Percentiles rank a stretch among this genome's conserved stretches.
phyloP scores from a whole-genome alignment of 768 basidiomycete species.

The Leucosporidium scottii region DNA sequence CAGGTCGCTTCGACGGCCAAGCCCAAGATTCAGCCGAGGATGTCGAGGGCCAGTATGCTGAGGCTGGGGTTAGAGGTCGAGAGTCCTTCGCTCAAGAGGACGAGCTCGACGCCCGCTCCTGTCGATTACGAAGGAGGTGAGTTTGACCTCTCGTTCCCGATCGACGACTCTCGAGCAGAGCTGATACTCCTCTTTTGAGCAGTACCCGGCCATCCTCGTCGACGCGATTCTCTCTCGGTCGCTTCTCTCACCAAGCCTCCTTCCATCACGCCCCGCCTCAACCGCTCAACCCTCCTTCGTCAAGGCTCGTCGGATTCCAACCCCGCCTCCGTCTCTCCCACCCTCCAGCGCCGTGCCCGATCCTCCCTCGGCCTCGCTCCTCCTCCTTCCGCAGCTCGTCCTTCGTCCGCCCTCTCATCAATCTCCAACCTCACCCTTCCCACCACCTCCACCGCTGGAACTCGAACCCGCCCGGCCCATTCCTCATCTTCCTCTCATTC shows the following conservation, averaged over 20 bases:
- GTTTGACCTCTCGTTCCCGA: neutral
- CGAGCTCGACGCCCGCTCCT: neutral
- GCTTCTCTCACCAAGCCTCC: conserved; percentile 9
- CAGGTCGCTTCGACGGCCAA: neutral
- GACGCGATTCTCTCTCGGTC: conserved; percentile 14
- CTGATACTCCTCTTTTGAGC: neutral
- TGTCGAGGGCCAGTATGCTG: neutral
- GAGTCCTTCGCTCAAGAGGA: neutral
- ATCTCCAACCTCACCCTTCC: neutral
- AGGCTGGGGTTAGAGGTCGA: neutral
- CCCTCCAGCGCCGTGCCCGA: neutral
- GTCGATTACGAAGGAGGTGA: conserved; percentile 9
- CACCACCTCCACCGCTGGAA: neutral
- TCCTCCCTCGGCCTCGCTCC: neutral
- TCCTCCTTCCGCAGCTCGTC: neutral
- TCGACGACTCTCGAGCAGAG: neutral
- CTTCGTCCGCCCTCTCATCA: neutral
- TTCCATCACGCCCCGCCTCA: conserved; percentile 10
- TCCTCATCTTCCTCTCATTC: too few species aligned
- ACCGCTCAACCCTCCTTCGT: conserved; percentile 17
- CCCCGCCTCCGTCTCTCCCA: neutral
- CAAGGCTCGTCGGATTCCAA: neutral
- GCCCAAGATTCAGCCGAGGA: neutral
- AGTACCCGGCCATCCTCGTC: conserved; percentile 21
- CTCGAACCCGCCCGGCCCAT: neutral